Evolutionary conservation across 192 early-diverging fungal species (phyloP).

Genomic region (Umbelopsis ramanniana): DNA sequence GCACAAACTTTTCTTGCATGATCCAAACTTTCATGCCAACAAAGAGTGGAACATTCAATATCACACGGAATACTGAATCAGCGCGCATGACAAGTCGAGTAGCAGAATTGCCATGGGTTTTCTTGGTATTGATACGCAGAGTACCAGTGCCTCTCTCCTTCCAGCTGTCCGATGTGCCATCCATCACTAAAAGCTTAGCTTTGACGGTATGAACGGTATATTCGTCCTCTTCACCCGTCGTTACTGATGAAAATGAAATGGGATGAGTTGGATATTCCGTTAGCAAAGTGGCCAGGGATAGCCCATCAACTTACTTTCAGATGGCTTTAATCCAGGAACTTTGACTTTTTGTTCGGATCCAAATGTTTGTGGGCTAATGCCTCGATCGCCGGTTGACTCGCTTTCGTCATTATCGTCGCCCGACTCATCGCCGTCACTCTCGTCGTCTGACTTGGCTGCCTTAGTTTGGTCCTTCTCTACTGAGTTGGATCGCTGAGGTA

Average conservation of each 20-base stretch:
- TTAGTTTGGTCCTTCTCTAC: constrained; percentile 13
- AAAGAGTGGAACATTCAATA: constrained; percentile 46
- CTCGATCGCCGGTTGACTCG: neutral
- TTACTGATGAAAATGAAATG: constrained; percentile 26
- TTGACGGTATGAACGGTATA: constrained; percentile 37
- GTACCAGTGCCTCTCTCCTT: constrained; percentile 50
- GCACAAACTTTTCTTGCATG: constrained; percentile 46
- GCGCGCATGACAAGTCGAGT: constrained; percentile 47
- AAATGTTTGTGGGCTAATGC: constrained; percentile 26
- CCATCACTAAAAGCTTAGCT: constrained; percentile 46
- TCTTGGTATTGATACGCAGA: constrained; percentile 39
- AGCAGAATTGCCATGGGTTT: constrained; percentile 3
- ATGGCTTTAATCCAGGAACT: constrained; percentile 34
- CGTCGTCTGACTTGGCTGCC: constrained; percentile 19
- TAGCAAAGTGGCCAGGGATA: no score
- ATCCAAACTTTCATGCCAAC: constrained; percentile 41
- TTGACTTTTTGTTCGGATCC: constrained; percentile 34
- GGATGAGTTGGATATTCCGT: no score
- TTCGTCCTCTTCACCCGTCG: constrained; percentile 51
- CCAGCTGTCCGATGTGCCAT: constrained; percentile 27
- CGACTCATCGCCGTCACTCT: constrained; percentile 24
- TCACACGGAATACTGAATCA: constrained; percentile 46
- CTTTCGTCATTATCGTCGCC: constrained; percentile 21
- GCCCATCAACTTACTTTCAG: constrained; percentile 29
- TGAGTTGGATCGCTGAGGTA: constrained; percentile 20